Percentiles rank a stretch among this genome's conserved stretches.
Conservation (phyloP, 1,284 basidiomycete genomes). For the Fomitopsis schrenkii region DNA sequence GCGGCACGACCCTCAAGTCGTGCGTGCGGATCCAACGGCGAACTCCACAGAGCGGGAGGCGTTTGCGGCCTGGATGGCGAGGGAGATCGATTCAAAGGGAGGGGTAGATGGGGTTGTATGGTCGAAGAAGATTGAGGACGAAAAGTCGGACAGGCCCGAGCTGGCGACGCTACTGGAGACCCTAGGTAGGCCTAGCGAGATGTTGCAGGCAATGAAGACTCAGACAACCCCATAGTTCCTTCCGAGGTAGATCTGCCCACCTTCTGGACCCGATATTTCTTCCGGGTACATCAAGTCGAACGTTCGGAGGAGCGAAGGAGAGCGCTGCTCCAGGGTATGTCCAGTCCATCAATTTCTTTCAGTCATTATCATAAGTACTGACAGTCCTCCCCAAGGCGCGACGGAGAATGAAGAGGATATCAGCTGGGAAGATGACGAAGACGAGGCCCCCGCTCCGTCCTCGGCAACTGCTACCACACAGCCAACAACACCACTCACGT, state of each 20-base stretch:
- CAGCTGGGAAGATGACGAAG: constrained; percentile 79
- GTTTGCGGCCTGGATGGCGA: constrained; percentile 60
- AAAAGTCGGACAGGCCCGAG: constrained; percentile 46
- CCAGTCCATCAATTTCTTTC: constrained; percentile 12
- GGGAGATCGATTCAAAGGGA: constrained; percentile 46
- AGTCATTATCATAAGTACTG: constrained; percentile 1
- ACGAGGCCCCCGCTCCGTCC: constrained; percentile 39
- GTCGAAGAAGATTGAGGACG: constrained; percentile 45
- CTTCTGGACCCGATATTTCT: constrained; percentile 93
- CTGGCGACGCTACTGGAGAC: constrained; percentile 56
- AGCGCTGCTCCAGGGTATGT: constrained; percentile 71
- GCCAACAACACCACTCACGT: background rate
- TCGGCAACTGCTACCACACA: constrained; percentile 9
- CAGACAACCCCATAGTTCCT: constrained; percentile 51
- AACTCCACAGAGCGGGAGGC: constrained; percentile 48
- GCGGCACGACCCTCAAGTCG: constrained; percentile 70
- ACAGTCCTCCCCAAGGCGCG: constrained; percentile 34
- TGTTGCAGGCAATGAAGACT: background rate
- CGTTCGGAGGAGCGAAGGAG: constrained; percentile 81
- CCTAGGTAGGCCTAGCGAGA: constrained; percentile 46
- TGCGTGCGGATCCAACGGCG: constrained; percentile 72
- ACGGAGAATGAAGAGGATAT: constrained; percentile 70
- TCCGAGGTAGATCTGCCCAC: constrained; percentile 58
- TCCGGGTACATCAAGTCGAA: constrained; percentile 84
- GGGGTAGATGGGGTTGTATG: constrained; percentile 57